Percentiles rank a stretch among this genome's conserved stretches.
phyloP scores from a whole-genome alignment of 768 basidiomycete species.

The Vararia minispora region DNA sequence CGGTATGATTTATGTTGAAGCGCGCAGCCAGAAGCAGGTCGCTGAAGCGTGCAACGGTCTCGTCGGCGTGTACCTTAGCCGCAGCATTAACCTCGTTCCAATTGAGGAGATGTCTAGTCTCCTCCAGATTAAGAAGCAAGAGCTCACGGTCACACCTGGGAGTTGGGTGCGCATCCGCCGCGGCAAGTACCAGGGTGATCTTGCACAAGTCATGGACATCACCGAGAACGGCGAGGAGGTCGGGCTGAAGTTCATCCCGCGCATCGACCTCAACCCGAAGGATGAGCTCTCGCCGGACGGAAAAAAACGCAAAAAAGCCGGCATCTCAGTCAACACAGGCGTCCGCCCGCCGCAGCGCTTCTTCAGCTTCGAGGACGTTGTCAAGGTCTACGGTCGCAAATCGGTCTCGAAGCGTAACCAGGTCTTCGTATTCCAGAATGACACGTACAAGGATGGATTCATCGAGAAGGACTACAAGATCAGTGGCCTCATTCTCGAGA shows the following conservation, averaged over 20 bases:
- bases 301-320: slow-evolving; percentile 69
- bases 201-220: slow-evolving; percentile 92
- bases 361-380: slow-evolving; percentile 90
- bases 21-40: slow-evolving; percentile 79
- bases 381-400: slow-evolving; percentile 75
- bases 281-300: slow-evolving; percentile 60
- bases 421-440: slow-evolving; percentile 80
- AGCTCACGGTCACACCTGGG: slow-evolving; percentile 69
- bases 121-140: slow-evolving; percentile 92
- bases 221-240: slow-evolving; percentile 91
- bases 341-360: slow-evolving; percentile 84
- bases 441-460: slow-evolving; percentile 91
- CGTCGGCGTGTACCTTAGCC: slow-evolving; percentile 81
- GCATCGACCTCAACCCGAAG: slow-evolving; percentile 89
- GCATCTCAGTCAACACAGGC: slow-evolving; percentile 29
- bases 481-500: slow-evolving; percentile 65
- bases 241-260: slow-evolving; percentile 90
- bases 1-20: slow-evolving; percentile 96
- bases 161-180: slow-evolving; percentile 94
- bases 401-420: slow-evolving; percentile 64
- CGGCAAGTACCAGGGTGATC: slow-evolving; percentile 88
- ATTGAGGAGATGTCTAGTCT: slow-evolving; percentile 98
- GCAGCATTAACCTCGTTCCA: slow-evolving; percentile 77
- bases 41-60: slow-evolving; percentile 78
- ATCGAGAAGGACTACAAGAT: slow-evolving; percentile 93